Evolutionary conservation across 495 filamentous ascomycete genomes (phyloP).

Genomic region (Penicillium egyptiacum): DNA sequence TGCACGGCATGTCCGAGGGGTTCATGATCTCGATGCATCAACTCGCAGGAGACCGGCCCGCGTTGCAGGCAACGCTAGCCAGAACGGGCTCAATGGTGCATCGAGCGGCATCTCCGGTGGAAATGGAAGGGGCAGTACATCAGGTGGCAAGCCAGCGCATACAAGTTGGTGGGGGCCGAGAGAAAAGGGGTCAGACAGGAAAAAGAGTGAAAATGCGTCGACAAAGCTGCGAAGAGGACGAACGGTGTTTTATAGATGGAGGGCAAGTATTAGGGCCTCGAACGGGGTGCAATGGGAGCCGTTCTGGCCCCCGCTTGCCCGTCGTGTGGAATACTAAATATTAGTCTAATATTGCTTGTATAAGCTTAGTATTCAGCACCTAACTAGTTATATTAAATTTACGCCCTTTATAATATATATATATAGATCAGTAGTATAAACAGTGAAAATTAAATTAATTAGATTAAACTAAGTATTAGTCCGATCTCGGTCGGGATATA

Average conservation of each 20-base stretch:
- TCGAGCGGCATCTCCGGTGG: background rate
- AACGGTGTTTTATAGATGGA: constrained; percentile 11
- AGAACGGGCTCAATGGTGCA: background rate
- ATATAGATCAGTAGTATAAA: too few species aligned
- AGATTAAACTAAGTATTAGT: too few species aligned
- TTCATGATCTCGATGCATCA: background rate
- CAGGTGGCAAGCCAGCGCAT: background rate
- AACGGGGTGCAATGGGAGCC: too few species aligned
- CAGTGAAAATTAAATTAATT: too few species aligned
- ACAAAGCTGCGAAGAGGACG: constrained; percentile 5
- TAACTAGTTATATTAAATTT: too few species aligned
- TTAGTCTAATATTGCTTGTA: too few species aligned
- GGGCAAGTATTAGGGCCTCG: background rate
- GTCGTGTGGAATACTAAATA: too few species aligned
- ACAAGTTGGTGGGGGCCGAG: background rate
- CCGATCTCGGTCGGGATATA: too few species aligned
- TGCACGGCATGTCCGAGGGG: background rate
- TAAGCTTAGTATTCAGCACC: too few species aligned
- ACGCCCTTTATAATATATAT: too few species aligned
- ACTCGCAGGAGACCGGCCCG: background rate
- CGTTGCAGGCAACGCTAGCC: constrained; percentile 1
- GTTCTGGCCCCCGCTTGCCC: too few species aligned
- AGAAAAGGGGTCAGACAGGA: background rate
- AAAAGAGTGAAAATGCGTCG: constrained; percentile 7
- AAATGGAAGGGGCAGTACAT: background rate